Conservation (phyloP, 768 basidiomycete genomes). For the Hebeloma cylindrosporum region DNA sequence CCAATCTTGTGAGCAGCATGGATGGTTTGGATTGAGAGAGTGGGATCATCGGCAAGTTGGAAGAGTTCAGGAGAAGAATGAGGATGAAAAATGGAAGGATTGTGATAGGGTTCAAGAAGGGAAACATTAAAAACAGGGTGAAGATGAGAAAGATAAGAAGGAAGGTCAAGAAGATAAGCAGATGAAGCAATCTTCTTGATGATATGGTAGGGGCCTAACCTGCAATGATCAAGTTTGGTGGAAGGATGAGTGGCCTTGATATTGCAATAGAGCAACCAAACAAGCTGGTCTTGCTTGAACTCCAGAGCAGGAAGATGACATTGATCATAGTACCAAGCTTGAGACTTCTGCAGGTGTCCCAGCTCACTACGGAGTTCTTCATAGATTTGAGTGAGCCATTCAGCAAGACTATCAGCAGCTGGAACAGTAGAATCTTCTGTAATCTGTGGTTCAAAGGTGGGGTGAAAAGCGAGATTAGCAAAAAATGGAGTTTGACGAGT, state of each 20-base stretch:
- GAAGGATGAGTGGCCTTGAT: slow-evolving; percentile 42
- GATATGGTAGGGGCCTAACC: slow-evolving; percentile 22
- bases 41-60: slow-evolving; percentile 19
- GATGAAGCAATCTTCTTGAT: slow-evolving; percentile 16
- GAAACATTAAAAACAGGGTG: slow-evolving; percentile 42
- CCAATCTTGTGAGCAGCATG: slow-evolving; percentile 35
- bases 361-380: slow-evolving; percentile 34
- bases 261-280: slow-evolving; percentile 39
- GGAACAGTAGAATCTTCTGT: slow-evolving; percentile 29
- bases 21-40: slow-evolving; percentile 23
- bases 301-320: slow-evolving; percentile 24
- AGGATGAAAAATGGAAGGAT: slow-evolving; percentile 33
- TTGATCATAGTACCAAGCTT: slow-evolving; percentile 29
- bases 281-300: slow-evolving; percentile 32
- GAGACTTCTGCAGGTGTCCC: slow-evolving; percentile 26
- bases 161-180: slow-evolving; percentile 32
- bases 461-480: slow-evolving; percentile 33
- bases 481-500: slow-evolving; percentile 38
- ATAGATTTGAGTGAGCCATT: slow-evolving; percentile 31
- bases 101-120: slow-evolving; percentile 33
- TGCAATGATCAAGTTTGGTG: slow-evolving; percentile 36
- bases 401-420: slow-evolving; percentile 30
- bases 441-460: slow-evolving; percentile 29
- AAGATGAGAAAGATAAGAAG: slow-evolving; percentile 31
- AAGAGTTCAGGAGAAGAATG: slow-evolving; percentile 25